Base-by-base conservation (phyloP, 495 filamentous ascomycete species). In the Penicillium goetzii region DNA sequence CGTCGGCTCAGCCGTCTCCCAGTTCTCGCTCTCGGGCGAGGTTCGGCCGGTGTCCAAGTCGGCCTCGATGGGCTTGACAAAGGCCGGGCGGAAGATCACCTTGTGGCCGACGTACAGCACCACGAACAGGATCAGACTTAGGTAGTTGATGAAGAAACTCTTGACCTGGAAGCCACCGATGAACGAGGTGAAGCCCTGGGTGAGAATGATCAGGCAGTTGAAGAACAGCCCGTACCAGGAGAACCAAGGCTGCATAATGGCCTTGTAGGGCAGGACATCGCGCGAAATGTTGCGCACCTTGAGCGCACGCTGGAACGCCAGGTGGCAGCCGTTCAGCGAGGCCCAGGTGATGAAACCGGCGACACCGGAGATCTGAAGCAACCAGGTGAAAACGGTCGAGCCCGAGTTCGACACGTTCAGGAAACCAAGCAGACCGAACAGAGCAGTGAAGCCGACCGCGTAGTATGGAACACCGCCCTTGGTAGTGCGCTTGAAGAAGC, bases 261-360 rank as follows among this genome's bases (percentile, higher is more conserved):
- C 82, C 55, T 81, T 79, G 71, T 86, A 91, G 0, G 86, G 86
- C 32, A 90, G 75, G 4, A 83, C 72, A 60, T 85, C 78, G 12
- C 80, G 77, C n/a, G 75, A 77, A 56, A 90, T 83, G 52, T 83
- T 81, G 62, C 85, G 87, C 4, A 77, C 81, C 59, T 80, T 77
- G 32, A 90, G 75, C 6, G 82, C 88, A 1, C 80, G 76, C 76
- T 85, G 84, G 73, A 91, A 90, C 19, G 78, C 76, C 33, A 91
- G 68, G 64, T 89, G 86, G 63, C 83, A 87, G 52, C 81, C 74
- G 69, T 81, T 84, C 55, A 87, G 81, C 36, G 82, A 84, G 14
- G 77, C 77, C 88, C 88, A 91, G 33, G 85, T 86, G 62, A 89
- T 88, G 69, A 91, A 84, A 3, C 87, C 88, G 21, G 88, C 87